Evolutionary conservation across 2,329 filamentous ascomycete genomes (phyloP), one percentile per base, ranked within the genome.

Genomic region (Orbilia javanica): DNA sequence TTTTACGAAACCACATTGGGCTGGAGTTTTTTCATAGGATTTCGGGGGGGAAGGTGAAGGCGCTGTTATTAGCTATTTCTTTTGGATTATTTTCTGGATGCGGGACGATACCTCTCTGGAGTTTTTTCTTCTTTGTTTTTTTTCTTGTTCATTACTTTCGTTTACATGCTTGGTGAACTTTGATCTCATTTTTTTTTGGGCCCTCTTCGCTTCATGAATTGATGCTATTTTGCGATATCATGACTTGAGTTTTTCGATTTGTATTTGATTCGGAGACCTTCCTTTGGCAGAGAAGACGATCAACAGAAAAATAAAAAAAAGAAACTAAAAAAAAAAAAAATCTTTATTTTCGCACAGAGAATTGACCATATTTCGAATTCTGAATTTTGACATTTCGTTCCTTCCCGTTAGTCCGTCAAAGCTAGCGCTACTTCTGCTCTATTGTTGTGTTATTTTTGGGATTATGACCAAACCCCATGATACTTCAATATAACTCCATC

Each of bases 1-100:
- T 18, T n/a, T 67, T 77, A 77, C 73, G 65, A 67, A 71, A 63
- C 42, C 74, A 78, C 67, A 78, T 78, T 71, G 67, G 66, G 63
- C 62, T 68, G 74, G 74, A 78, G 74, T 78, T 78, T 69, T 65
- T 66, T 57, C 52, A 78, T 72, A 65, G 57, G 31, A 44, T 79
- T 73, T 79, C 55, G 74, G 44, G 18, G 25, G 20, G 20, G 55
- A 2, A 18, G 13, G 71, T 27, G 25, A 27, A 60, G 79, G 80
- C 62, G 69, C 42, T n/a, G 79, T 70, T 79, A n/a, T n/a, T n/a
- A n/a, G n/a, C n/a, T n/a, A n/a, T 67, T 78, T 1, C 50, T 63
- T 75, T 68, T 67, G 39, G 18, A n/a, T n/a, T 42, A n/a, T 39
- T 57, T 71, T 55, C 71, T 70, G 64, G 57, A 36, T 11, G n/a